Evolutionary conservation across 495 filamentous ascomycete species (phyloP), one percentile per base, ranked within the genome.

Genomic region (Halenospora varia): DNA sequence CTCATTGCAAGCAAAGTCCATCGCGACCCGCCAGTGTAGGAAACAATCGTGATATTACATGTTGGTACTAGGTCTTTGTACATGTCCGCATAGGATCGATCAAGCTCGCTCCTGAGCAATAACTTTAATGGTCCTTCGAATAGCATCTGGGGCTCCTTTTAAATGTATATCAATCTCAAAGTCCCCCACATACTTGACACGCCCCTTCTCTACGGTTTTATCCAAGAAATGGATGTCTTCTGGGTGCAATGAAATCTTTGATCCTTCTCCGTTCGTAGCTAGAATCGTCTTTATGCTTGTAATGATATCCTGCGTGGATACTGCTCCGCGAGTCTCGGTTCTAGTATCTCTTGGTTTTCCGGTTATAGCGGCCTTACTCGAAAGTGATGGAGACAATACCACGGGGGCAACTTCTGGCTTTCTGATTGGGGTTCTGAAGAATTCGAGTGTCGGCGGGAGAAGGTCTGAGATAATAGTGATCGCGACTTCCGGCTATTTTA

Each of bases 281-380:
- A 85, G 67, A 3, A 77, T 59, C 26, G 71, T 71, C 50, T 71
- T 74, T 41, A 85, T 69, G 26, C 70, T 74, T 10, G 69, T 58
- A 18, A 70, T 73, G 44, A 86, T 75, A 67, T 86, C 83, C 3
- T 61, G 64, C 3, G 75, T 74, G 13, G 78, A 73, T 23, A 86
- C 81, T 2, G 80, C 82, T 13, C 83, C 83, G n/a, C n/a, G n/a
- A n/a, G n/a, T n/a, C 55, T 79, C 82, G 46, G 86, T 84, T 19
- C 70, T 60, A 4, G 60, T 51, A 25, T 71, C 66, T 11, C 63
- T 19, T 18, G 55, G 22, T 39, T 62, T 51, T 20, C 63, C 51
- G 23, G 69, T 67, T 6, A 68, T 56, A 19, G 66, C 63, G 20
- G 70, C 66, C 1, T 63, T 68, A 11, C 60, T 58, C 13, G 68